Percentiles rank a stretch among this genome's conserved stretches.
Evolutionary conservation across 805 yeast genomes (phyloP).

Genomic region (Tanozyma kutaoensis): DNA sequence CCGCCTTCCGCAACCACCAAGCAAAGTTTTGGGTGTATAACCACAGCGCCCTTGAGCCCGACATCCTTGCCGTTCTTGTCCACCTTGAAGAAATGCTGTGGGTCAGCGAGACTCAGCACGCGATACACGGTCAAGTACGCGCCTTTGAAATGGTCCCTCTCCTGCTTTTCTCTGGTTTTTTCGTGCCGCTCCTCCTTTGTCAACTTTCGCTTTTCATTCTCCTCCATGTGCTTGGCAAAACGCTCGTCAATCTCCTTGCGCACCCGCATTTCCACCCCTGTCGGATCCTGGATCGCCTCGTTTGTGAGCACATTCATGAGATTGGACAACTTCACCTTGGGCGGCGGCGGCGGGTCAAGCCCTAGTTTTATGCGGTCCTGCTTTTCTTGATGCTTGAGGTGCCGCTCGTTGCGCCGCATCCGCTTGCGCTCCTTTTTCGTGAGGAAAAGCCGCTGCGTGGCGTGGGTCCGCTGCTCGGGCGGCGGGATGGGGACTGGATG

Average conservation of each 20-base stretch:
- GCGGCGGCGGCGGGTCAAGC: conserved; percentile 75
- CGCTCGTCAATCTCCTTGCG: conserved; percentile 56
- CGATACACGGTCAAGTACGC: conserved; percentile 43
- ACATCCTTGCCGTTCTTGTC: conserved; percentile 73
- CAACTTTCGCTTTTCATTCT: conserved; percentile 50
- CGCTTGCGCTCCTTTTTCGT: conserved; percentile 71
- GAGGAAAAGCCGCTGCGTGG: conserved; percentile 23
- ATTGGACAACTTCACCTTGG: conserved; percentile 75
- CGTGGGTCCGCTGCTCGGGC: conserved; percentile 38
- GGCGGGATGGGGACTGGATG: conserved; percentile 65
- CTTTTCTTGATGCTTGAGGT: conserved; percentile 46
- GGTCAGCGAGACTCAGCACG: conserved; percentile 40
- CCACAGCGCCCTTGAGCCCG: conserved; percentile 49
- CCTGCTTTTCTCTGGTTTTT: conserved; percentile 32
- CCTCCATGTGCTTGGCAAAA: conserved; percentile 38
- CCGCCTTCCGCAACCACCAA: conserved; percentile 71
- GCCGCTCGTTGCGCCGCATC: conserved; percentile 57
- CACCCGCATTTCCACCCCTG: conserved; percentile 67
- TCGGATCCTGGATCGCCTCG: conserved; percentile 82
- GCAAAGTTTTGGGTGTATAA: conserved; percentile 32
- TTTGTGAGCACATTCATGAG: conserved; percentile 78
- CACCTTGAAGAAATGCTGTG: conserved; percentile 59
- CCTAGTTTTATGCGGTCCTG: conserved; percentile 77
- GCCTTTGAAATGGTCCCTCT: conserved; percentile 39
- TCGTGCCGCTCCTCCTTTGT: conserved; percentile 42